These are phyloP conservation scores for Wickerhamiella nectarea DNA, from an alignment of 805 yeast genomes.

Conservation along the genomic window DNA sequence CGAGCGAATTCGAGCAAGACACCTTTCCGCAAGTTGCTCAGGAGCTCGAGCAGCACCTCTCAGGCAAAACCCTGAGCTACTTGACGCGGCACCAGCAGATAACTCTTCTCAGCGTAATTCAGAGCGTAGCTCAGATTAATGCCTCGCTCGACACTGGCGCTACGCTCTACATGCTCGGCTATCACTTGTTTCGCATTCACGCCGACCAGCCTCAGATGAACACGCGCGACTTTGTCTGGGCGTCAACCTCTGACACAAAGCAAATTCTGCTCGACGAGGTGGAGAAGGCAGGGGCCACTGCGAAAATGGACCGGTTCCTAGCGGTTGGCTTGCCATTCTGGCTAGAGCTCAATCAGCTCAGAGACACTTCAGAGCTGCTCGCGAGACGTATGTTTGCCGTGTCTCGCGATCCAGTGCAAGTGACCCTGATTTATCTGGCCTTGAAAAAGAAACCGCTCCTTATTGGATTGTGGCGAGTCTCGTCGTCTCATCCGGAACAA, in stretches of 20 bases:
- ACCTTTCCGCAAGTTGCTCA: constrained; percentile 20
- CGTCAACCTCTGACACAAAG: constrained; percentile 67
- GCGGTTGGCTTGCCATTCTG: constrained; percentile 61
- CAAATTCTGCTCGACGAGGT: constrained; percentile 45
- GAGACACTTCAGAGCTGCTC: constrained; percentile 45
- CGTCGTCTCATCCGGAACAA: constrained; percentile 64
- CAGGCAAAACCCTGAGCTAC: constrained; percentile 56
- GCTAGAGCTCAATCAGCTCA: constrained; percentile 38
- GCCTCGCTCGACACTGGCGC: constrained; percentile 26
- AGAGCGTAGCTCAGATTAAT: constrained; percentile 38
- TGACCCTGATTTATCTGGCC: constrained; percentile 67
- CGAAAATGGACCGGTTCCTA: constrained; percentile 26
- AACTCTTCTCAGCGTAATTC: constrained; percentile 57
- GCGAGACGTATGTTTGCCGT: constrained; percentile 61
- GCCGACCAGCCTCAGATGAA: constrained; percentile 40
- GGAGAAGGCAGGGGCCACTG: constrained; percentile 21
- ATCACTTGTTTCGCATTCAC: constrained; percentile 49
- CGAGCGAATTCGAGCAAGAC: constrained; percentile 12
- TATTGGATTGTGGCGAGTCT: constrained; percentile 70
- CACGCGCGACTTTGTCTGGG: constrained; percentile 81
- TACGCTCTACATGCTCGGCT: constrained; percentile 51
- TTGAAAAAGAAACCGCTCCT: constrained; percentile 63
- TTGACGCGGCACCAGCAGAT: constrained; percentile 85
- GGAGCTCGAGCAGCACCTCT: constrained; percentile 44
- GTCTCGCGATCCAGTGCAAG: constrained; percentile 55